phyloP scores from a whole-genome alignment of 495 filamentous ascomycete genomes.

The Penicillium paradoxum region DNA sequence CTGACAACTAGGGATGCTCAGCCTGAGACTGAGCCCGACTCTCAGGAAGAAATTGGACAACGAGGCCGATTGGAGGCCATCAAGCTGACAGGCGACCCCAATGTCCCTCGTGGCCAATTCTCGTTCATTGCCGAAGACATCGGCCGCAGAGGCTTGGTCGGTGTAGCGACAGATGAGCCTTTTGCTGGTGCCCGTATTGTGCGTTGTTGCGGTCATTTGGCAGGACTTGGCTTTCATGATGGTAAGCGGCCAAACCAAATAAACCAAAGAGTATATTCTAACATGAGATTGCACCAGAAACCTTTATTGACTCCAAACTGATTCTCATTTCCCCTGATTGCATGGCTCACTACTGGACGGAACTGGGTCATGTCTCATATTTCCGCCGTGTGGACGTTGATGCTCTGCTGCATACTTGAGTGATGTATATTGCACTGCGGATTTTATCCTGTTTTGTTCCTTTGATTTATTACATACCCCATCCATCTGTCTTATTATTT shows the following conservation, averaged over 20 bases:
- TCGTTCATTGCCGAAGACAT: slow-evolving; percentile 78
- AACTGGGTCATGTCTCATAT: slow-evolving; percentile 74
- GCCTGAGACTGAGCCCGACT: background rate
- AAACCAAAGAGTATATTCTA: background rate
- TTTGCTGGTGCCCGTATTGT: slow-evolving; percentile 77
- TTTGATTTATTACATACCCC: slow-evolving; percentile 9
- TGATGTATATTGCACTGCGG: background rate
- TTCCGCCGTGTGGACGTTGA: slow-evolving; percentile 78
- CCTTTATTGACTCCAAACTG: slow-evolving; percentile 67
- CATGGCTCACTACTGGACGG: slow-evolving; percentile 78
- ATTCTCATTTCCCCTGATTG: slow-evolving; percentile 72
- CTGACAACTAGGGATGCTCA: background rate
- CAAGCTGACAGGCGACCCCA: slow-evolving; percentile 86
- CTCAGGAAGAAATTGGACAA: slow-evolving; percentile 9
- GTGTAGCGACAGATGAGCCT: slow-evolving; percentile 58
- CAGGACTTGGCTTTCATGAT: slow-evolving; percentile 59
- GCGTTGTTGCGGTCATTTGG: slow-evolving; percentile 70
- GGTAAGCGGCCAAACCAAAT: slow-evolving; percentile 44
- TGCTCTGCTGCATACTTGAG: slow-evolving; percentile 59
- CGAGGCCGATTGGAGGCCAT: slow-evolving; percentile 67
- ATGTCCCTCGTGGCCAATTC: slow-evolving; percentile 79
- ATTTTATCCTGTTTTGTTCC: background rate
- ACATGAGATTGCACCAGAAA: slow-evolving; percentile 43
- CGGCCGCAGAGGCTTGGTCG: slow-evolving; percentile 53
- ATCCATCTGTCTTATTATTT: background rate